Base-by-base conservation (phyloP, 306 rosid species). In the Rosa persica region DNA sequence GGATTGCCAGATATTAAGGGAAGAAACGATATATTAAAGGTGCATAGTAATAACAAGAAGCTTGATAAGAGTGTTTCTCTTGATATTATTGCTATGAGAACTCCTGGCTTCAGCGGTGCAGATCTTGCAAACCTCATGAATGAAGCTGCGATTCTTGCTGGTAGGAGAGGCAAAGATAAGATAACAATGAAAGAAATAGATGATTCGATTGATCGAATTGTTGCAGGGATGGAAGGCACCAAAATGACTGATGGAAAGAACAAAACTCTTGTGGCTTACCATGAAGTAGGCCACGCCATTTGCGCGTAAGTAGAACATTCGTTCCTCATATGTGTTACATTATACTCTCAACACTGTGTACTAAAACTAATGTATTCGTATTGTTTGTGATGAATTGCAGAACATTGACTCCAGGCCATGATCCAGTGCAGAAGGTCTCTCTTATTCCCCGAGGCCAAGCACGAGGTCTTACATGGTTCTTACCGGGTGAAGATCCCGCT, bases 221-320 rank as follows among this genome's bases (percentile, higher is more conserved):
- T 92, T 23, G 97, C 95, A 0, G 97, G 97, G 77, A 92, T 89
- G 95, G 95, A 92, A 78, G 92, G 97, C 78, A 92, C 93, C 54
- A 87, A 78, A 78, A 92, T 92, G 97, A 92, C 90, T 0, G 92
- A 90, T 85, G 92, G 92, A 60, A 92, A 90, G 89, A 87, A 67
- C 89, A 89, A 86, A 79, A 89, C 78, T 77, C 88, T 92, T 0
- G 95, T 90, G 62, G 95, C 97, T 70, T 92, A 90, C 73, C 97
- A 92, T 69, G 97, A 90, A 87, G 83, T 92, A 58, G 96, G 96
- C 13, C 97, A 92, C n/a, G 92, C 97, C 16, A 78, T 90, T 77
- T 92, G 96, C 44, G 97, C 95, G 95, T 92, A 85, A 90, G 93
- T 90, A 39, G 27, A 57, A 76, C 71, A 81, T 48, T 17, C 51